Conservation (phyloP, 257 asterid genomes). For the Forsythia viridissima region DNA sequence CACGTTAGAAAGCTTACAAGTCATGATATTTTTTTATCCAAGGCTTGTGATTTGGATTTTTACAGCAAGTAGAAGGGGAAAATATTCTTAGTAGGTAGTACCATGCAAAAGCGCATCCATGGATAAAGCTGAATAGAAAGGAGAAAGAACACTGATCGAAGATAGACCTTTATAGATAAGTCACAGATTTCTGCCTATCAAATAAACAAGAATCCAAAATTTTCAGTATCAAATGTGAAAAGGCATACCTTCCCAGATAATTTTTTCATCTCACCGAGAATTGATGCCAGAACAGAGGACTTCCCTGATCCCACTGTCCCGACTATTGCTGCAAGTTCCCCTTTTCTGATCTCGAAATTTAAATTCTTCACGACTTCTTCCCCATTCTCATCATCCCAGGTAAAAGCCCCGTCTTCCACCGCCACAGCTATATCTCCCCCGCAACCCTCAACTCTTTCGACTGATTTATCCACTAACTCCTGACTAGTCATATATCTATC, state of each 20-base stretch:
- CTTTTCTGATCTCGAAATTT: conserved; percentile 60
- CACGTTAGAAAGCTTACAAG: too few relatives aligned
- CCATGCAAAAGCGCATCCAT: neutral
- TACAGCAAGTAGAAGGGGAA: neutral
- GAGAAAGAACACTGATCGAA: neutral
- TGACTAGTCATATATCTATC: conserved; percentile 79
- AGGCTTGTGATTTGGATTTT: too few relatives aligned
- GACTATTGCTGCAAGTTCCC: conserved; percentile 79
- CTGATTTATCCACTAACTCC: conserved; percentile 63
- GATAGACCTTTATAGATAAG: neutral
- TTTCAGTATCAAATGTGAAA: neutral
- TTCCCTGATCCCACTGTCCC: conserved; percentile 99
- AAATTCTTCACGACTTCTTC: conserved; percentile 54
- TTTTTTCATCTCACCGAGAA: conserved; percentile 95
- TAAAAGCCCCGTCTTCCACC: conserved; percentile 59
- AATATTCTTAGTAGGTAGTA: neutral
- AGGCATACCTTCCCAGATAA: conserved; percentile 71
- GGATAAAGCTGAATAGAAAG: neutral
- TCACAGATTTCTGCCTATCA: neutral
- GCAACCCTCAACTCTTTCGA: conserved; percentile 71
- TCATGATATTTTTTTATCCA: too few relatives aligned
- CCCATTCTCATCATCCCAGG: conserved; percentile 84
- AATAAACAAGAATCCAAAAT: neutral
- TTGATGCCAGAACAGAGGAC: conserved; percentile 79
- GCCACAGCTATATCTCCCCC: conserved; percentile 64